Evolutionary conservation across 2,329 filamentous ascomycete species (phyloP).

Genomic region (Teratosphaeria epicoccoides): DNA sequence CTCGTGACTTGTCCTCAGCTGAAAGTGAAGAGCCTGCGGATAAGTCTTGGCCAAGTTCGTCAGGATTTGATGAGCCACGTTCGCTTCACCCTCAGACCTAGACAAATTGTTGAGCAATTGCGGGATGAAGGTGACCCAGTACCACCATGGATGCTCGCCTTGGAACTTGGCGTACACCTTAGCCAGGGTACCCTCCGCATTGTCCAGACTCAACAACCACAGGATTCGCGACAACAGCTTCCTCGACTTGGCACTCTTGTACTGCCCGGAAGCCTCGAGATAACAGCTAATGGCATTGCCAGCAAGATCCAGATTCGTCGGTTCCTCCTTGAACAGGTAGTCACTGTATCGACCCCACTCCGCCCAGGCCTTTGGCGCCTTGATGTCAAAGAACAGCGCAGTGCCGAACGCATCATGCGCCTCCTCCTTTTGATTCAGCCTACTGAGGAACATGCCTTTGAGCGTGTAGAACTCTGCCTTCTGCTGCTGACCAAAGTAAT

Average conservation of each 20-base stretch:
- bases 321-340: constrained; percentile 85
- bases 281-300: constrained; percentile 93
- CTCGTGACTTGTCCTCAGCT: constrained; percentile 83
- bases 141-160: constrained; percentile 95
- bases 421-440: constrained; percentile 79
- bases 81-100: constrained; percentile 66
- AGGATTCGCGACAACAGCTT: constrained; percentile 88
- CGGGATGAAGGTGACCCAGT: constrained; percentile 99
- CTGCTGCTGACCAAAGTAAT: constrained; percentile 91
- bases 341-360: constrained; percentile 99
- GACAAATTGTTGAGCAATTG: constrained; percentile 86
- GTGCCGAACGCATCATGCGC: constrained; percentile 91
- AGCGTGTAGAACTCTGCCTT: constrained; percentile 99
- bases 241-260: constrained; percentile 92
- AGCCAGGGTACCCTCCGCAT: constrained; percentile 71
- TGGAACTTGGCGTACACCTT: constrained; percentile 91
- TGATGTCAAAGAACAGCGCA: constrained; percentile 89
- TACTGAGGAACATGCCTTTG: constrained; percentile 98
- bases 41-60: constrained; percentile 92
- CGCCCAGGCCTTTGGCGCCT: constrained; percentile 93
- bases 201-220: constrained; percentile 90
- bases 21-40: constrained; percentile 89
- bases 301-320: constrained; percentile 68
- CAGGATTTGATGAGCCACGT: constrained; percentile 74
- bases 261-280: constrained; percentile 86